phyloP scores from a whole-genome alignment of 768 basidiomycete genomes.

The Termitomyces sp. region DNA sequence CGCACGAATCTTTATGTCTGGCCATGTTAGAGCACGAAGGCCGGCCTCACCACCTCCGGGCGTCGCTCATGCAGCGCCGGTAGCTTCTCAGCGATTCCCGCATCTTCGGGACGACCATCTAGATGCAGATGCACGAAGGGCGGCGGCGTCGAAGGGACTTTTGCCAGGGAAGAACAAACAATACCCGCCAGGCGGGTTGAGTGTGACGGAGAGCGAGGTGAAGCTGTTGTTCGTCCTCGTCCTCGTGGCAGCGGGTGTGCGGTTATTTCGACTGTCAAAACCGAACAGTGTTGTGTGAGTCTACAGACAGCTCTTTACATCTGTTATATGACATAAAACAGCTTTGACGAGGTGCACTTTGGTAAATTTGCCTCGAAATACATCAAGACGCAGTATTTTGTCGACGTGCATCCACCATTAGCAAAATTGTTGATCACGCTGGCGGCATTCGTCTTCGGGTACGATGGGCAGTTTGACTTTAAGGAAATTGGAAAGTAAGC shows the following conservation, averaged over 20 bases:
- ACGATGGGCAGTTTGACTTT: constrained; percentile 92
- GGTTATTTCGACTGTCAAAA: constrained; percentile 78
- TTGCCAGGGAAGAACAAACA: constrained; percentile 41
- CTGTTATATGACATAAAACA: constrained; percentile 20
- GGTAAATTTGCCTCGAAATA: constrained; percentile 95
- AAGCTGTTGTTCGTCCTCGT: constrained; percentile 64
- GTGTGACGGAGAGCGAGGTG: constrained; percentile 67
- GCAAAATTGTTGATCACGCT: constrained; percentile 95
- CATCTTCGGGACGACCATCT: constrained; percentile 58
- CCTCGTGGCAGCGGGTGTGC: constrained; percentile 71
- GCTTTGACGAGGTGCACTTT: constrained; percentile 98
- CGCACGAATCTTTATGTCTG: constrained; percentile 28
- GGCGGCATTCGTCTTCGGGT: constrained; percentile 82
- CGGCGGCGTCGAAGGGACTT: constrained; percentile 63
- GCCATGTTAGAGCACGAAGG: constrained; percentile 59
- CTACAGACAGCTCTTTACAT: background rate
- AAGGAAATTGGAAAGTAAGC: constrained; percentile 95
- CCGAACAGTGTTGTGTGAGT: constrained; percentile 92
- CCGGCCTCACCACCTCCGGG: constrained; percentile 62
- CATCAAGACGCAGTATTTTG: constrained; percentile 86
- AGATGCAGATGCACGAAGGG: constrained; percentile 70
- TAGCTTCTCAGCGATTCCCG: constrained; percentile 53
- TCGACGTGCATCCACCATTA: constrained; percentile 95
- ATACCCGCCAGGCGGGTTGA: constrained; percentile 55
- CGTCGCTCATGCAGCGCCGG: constrained; percentile 28